Base-by-base conservation (phyloP, 768 basidiomycete species). In the Porphyrellus cyaneotinctus region DNA sequence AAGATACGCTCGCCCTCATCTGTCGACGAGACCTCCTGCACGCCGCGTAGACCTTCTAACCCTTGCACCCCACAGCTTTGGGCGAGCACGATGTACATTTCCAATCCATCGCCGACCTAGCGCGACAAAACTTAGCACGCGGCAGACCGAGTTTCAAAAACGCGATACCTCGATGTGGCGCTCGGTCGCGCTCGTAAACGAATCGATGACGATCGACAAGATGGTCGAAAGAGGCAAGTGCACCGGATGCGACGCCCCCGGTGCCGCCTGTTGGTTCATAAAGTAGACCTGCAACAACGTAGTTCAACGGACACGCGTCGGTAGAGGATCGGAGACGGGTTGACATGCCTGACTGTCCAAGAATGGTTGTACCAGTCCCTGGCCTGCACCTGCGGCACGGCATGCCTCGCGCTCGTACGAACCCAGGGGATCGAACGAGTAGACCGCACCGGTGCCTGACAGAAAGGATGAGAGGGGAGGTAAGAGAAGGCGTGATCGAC, bases 391-490 rank as follows among this genome's bases (percentile, higher is more conserved):
- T 43, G 95, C 94, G 35, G 95, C 95, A 57, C 97, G 87, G 74
- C 95, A 98, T 30, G 90, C 83, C 74, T 97, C 94, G 54, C 97
- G 88, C 73, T 98, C 95, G 70, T 99, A 99, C 43, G 91, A 94
- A 24, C 97, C 97, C 30, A 98, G 93, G 35, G 97, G 97, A 72
- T 99, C 97, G 71, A 97, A 99, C n/a, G 95, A 97, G 78, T 99
- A 99, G 28, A 99, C 95, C 11, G 95, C 92, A 47, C 97, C 97
- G 33, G 91, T 83, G 12, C 95, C 93, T 95, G 67, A 4, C 33
- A 24, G 41, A 24, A 13, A 43, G 30, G 31, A 42, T 58, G 50
- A 65, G 58, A 35, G 20, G 9, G 30, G 18, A 33, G 6, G 35
- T 4, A 28, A 38, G 30, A 9, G 15, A 28, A 28, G 9, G 37